Evolutionary conservation across 1,139 yeast genomes (phyloP), one percentile per base, ranked within the genome.

Genomic region (Blastobotrys illinoisensis): DNA sequence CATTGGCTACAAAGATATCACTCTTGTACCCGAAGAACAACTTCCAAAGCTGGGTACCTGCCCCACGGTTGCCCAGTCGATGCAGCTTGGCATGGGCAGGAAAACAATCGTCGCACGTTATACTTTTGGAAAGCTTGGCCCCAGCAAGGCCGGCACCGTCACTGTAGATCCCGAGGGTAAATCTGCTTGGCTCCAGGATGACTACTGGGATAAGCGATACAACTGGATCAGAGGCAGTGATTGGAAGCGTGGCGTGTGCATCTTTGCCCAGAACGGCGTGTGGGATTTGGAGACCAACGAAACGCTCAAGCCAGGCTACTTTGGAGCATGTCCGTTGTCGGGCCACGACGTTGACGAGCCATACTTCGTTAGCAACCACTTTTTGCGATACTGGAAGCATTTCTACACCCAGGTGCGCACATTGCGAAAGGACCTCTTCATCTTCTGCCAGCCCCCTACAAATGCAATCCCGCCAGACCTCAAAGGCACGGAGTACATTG

Each of bases 361-460:
- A n/a, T 79, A 76, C 56, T 88, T 88, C 65, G 81, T 80, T 57
- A 85, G 87, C 64, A 72, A 76, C 40, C 78, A 77, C 60, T 88
- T 86, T 66, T 74, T 85, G 24, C 79, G 81, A 36, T 84, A 76
- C 64, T 86, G 84, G 75, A 59, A 68, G 4, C 66, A 64, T 13
- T 84, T 78, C 66, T 82, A 79, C 62, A 61, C 67, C 1, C 70
- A 73, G 46, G 75, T 86, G 60, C 73, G 95, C 57, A 60, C 67
- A 1, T 62, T 74, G 1, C 78, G 79, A 47, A 49, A 78, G 1
- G 74, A 79, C 11, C 71, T 79, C 9, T 82, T 85, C 57, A 71
- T 88, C 16, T 75, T 91, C 48, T 71, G 91, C 61, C 96, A 89
- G 69, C 87, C 95, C 0, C 96, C 96, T 1, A 95, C 88, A 0